phyloP scores from a whole-genome alignment of 202 grass and related monocot genomes.

The Eragrostis tef region DNA sequence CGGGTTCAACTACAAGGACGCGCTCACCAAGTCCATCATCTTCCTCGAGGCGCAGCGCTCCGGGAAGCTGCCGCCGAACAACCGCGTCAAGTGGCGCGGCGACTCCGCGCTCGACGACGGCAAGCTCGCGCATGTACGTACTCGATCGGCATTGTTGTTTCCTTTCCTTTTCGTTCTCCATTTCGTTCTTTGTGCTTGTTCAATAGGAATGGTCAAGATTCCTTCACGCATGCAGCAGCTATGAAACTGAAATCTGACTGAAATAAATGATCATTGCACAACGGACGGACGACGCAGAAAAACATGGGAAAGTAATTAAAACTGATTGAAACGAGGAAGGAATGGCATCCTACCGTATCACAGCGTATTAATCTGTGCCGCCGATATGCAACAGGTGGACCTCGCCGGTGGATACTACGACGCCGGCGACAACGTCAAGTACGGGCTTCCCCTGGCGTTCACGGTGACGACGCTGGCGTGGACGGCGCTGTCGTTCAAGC shows the following conservation, averaged over 20 bases:
- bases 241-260: slow-evolving; percentile 21
- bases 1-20: slow-evolving; percentile 78
- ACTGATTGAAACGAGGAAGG: background rate
- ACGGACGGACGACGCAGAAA: background rate
- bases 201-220: background rate
- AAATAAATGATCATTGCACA: background rate
- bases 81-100: slow-evolving; percentile 87
- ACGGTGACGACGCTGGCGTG: slow-evolving; percentile 90
- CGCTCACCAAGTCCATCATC: slow-evolving; percentile 79
- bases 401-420: slow-evolving; percentile 91
- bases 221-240: background rate
- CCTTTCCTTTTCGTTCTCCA: background rate
- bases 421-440: slow-evolving; percentile 98
- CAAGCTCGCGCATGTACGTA: slow-evolving; percentile 69
- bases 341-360: slow-evolving; percentile 14
- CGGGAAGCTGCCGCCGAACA: slow-evolving; percentile 77
- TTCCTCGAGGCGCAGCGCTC: slow-evolving; percentile 97
- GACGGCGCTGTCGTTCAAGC: slow-evolving; percentile 66
- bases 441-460: slow-evolving; percentile 86
- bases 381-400: slow-evolving; percentile 58
- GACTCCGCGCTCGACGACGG: slow-evolving; percentile 88
- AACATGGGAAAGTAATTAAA: background rate
- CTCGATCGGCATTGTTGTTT: background rate
- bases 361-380: background rate
- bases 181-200: background rate